Conservation (phyloP, 1,139 yeast genomes). For the Yamadazyma epiphylla region DNA sequence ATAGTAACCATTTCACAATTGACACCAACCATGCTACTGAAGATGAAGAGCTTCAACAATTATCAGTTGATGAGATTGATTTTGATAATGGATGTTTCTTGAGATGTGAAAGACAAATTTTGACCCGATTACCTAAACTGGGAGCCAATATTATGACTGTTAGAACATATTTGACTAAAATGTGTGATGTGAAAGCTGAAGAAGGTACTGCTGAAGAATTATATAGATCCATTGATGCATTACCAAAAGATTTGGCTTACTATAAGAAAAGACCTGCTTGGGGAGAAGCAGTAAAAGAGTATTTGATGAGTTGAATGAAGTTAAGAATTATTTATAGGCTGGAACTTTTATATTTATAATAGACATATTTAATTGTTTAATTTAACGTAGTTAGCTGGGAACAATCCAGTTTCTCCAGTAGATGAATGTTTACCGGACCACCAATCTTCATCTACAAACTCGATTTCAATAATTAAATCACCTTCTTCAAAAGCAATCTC, state of each 20-base stretch:
- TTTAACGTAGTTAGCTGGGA: constrained; percentile 86
- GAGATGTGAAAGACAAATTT: constrained; percentile 39
- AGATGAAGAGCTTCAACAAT: constrained; percentile 22
- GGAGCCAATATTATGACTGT: constrained; percentile 39
- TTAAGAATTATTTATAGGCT: no score
- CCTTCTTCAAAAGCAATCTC: constrained; percentile 83
- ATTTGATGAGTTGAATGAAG: no score
- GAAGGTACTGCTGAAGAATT: constrained; percentile 39
- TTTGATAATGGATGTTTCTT: constrained; percentile 34
- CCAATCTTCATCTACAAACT: constrained; percentile 94
- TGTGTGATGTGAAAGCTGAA: constrained; percentile 30
- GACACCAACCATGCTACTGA: constrained; percentile 30
- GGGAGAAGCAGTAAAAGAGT: constrained; percentile 61
- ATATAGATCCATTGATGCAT: constrained; percentile 52
- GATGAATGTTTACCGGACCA: constrained; percentile 76
- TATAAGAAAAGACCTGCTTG: constrained; percentile 60
- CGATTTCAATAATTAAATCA: constrained; percentile 75
- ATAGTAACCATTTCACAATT: constrained; percentile 22
- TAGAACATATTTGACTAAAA: constrained; percentile 39
- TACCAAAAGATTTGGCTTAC: constrained; percentile 55
- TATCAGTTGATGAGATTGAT: constrained; percentile 28
- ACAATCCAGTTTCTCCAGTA: constrained; percentile 74
- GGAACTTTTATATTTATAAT: not conserved
- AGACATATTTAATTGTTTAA: constrained; percentile 21
- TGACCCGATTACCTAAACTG: constrained; percentile 36